Evolutionary conservation across 2,329 filamentous ascomycete species (phyloP).

Genomic region (Ophiocordyceps camponoti-leonardi): DNA sequence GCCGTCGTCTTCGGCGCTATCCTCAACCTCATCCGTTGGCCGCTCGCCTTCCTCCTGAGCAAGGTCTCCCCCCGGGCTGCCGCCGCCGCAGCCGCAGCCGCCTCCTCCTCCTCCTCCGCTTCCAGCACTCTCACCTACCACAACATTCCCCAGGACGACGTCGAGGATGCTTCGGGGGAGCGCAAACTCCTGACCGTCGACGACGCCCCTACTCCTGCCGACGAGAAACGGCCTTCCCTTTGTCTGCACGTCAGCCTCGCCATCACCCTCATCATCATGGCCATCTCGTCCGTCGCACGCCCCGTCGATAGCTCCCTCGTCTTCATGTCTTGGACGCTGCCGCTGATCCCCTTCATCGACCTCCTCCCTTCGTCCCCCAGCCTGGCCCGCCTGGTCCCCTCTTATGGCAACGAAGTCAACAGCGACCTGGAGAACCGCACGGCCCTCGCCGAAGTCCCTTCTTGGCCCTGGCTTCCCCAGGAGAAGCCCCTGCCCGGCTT

Average conservation of each 20-base stretch:
- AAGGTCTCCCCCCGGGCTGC: slow-evolving; percentile 1
- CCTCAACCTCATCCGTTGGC: slow-evolving; percentile 7
- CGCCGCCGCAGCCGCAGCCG: slow-evolving; percentile 1
- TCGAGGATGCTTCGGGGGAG: slow-evolving; percentile 3
- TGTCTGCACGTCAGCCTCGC: slow-evolving; percentile 8
- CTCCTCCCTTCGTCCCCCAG: slow-evolving; percentile 13
- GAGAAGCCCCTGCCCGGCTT: slow-evolving; percentile 7
- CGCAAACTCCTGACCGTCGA: slow-evolving; percentile 2
- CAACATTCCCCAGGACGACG: slow-evolving; percentile 4
- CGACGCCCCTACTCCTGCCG: not conserved
- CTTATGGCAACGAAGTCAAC: slow-evolving; percentile 10
- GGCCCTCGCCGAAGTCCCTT: slow-evolving; percentile 8
- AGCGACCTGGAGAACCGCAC: slow-evolving; percentile 10
- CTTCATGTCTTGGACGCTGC: slow-evolving; percentile 18
- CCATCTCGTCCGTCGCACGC: slow-evolving; percentile 7
- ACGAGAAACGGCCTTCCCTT: not conserved
- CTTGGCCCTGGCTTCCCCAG: slow-evolving; percentile 9
- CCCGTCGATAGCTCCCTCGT: slow-evolving; percentile 14
- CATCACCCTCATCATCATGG: slow-evolving; percentile 7
- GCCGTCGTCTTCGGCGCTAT: slow-evolving; percentile 6
- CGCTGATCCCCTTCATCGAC: slow-evolving; percentile 16
- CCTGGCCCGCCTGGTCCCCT: slow-evolving; percentile 9
- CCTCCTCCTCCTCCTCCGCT: not conserved
- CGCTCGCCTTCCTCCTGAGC: slow-evolving; percentile 4
- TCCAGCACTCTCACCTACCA: slow-evolving; percentile 1